These are phyloP conservation scores for Globisporangium nunn DNA, from an alignment of 352 stramenopile species.

Conservation along the genomic window DNA sequence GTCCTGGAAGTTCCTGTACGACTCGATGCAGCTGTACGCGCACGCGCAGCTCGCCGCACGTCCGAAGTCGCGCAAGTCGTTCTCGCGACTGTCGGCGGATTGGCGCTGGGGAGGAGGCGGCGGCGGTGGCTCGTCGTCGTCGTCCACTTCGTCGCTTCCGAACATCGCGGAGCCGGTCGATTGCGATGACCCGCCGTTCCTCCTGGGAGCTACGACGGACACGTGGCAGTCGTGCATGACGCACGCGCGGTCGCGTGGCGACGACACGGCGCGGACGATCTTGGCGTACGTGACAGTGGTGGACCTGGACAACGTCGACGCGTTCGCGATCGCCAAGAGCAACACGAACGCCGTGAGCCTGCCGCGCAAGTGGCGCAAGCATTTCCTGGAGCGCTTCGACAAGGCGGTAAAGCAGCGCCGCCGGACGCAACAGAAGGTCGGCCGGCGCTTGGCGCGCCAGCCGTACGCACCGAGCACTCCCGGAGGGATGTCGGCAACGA, in stretches of 20 bases:
- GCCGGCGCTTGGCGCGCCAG: conserved; percentile 18
- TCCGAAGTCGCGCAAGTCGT: conserved; percentile 48
- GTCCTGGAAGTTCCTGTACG: conserved; percentile 65
- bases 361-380: conserved; percentile 67
- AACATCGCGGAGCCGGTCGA: conserved; percentile 1
- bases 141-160: neutral
- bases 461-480: conserved; percentile 24
- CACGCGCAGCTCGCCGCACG: conserved; percentile 41
- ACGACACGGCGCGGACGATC: conserved; percentile 43
- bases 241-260: conserved; percentile 34
- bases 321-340: conserved; percentile 47
- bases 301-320: conserved; percentile 49
- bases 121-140: conserved; percentile 15
- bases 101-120: conserved; percentile 48
- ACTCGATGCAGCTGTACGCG: conserved; percentile 50
- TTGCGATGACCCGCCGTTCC: conserved; percentile 46
- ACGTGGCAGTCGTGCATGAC: conserved; percentile 62
- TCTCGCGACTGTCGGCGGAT: conserved; percentile 48
- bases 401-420: conserved; percentile 58
- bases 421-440: conserved; percentile 49
- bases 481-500: conserved; percentile 19
- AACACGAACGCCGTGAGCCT: conserved; percentile 47
- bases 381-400: conserved; percentile 69
- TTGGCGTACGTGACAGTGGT: conserved; percentile 57
- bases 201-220: conserved; percentile 56